Base-by-base conservation (phyloP, 1,284 basidiomycete species). In the Schizopora paradoxa region DNA sequence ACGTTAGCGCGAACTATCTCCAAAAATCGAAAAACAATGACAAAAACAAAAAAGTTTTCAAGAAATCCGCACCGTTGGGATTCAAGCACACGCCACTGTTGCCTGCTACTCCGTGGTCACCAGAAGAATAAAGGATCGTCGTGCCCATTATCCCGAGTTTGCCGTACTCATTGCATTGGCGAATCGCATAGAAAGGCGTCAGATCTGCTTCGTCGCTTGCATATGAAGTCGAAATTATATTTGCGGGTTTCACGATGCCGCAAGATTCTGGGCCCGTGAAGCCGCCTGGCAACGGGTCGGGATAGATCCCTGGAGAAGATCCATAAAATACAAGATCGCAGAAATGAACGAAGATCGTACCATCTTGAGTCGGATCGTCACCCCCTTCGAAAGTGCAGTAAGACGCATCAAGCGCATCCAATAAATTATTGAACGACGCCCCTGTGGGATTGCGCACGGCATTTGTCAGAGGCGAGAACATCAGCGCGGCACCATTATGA, bases 131-230 rank as follows among this genome's bases (percentile, higher is more conserved):
- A 3, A 72, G 22, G 13, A 71, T 57, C 0, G 71, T 71, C 10
- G 67, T 63, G 4, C 71, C 71, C 63, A 70, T 66, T 13, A 73
- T 47, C 4, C 71, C 71, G 18, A 76, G 63, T 57, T 64, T 66
- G 41, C 59, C 79, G 54, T 81, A 81, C 54, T 80, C 77, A 10
- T 56, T 55, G 53, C 77, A 80, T 56, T 79, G 78, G 29, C 76
- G 63, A 36, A 63, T 60, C 22, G 72, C 66, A 58, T 73, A 78
- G 19, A 56, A 56, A 4, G 62, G 48, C 0, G 72, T 69, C n/a
- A 73, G 61, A 33, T 68, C 67, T 3, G 65, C 65, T 57, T 79
- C 76, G 39, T 71, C 65, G 48, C 66, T 70, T 32, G 62, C 62
- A 52, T 77, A 79, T 0, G 77, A 79, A 1, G 72, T 69, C 13